phyloP scores from a whole-genome alignment of 73 alveolate species.

The Paramecium sexaurelia region DNA sequence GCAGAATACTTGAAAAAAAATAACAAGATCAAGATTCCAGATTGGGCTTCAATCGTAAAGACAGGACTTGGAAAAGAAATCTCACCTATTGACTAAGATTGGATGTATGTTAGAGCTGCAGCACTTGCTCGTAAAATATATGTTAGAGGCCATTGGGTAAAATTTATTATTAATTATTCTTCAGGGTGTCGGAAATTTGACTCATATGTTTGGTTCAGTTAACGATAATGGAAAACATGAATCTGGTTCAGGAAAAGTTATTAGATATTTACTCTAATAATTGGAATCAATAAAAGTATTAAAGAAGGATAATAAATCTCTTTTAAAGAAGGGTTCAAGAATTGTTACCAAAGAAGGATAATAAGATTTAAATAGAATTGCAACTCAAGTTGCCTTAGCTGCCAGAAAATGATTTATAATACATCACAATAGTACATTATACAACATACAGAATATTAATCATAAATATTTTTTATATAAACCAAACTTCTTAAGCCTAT shows the following conservation, averaged over 20 bases:
- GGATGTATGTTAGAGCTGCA: slow-evolving; percentile 98
- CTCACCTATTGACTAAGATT: slow-evolving; percentile 95
- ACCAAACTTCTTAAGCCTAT: too few relatives aligned
- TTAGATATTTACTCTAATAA: slow-evolving; percentile 92
- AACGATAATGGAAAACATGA: slow-evolving; percentile 86
- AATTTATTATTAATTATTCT: slow-evolving; percentile 23
- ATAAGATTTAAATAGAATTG: slow-evolving; percentile 75
- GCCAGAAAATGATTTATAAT: slow-evolving; percentile 45
- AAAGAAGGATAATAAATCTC: slow-evolving; percentile 76
- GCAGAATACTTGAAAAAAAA: slow-evolving; percentile 93
- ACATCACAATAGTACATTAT: slow-evolving; percentile 1
- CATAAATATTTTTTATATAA: neutral
- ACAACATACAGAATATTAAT: neutral
- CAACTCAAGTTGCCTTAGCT: slow-evolving; percentile 70
- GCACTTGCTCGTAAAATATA: slow-evolving; percentile 94
- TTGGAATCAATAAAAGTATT: slow-evolving; percentile 86
- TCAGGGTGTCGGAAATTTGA: slow-evolving; percentile 63
- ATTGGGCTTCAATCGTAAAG: slow-evolving; percentile 91
- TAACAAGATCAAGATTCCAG: slow-evolving; percentile 92
- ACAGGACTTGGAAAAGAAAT: slow-evolving; percentile 88
- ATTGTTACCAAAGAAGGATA: slow-evolving; percentile 74
- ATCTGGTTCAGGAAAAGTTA: slow-evolving; percentile 88
- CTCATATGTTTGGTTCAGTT: slow-evolving; percentile 86
- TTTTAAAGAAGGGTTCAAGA: slow-evolving; percentile 69
- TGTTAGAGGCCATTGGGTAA: slow-evolving; percentile 87